These are phyloP conservation scores for Synchytrium microbalum DNA, from an alignment of 371 early-diverging fungal species.

Conservation along the genomic window DNA sequence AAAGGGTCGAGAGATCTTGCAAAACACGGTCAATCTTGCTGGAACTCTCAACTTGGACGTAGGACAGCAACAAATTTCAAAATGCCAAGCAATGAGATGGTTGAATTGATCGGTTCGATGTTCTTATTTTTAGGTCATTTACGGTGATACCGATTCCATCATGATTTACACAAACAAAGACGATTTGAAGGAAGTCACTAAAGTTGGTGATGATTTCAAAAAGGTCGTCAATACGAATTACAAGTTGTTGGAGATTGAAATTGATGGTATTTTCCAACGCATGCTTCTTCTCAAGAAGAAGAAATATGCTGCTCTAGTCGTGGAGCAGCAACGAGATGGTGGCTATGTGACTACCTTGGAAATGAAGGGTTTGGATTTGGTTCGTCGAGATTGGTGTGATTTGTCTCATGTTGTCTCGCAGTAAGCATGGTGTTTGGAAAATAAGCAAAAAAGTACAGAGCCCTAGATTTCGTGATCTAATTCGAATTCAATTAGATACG, in stretches of 20 bases:
- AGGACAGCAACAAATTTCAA: slow-evolving; percentile 7
- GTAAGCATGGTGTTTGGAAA: slow-evolving; percentile 41
- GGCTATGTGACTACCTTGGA: slow-evolving; percentile 60
- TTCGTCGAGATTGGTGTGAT: slow-evolving; percentile 97
- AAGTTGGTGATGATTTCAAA: slow-evolving; percentile 75
- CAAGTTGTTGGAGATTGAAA: slow-evolving; percentile 91
- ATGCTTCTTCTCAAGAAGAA: slow-evolving; percentile 98
- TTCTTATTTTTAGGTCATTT: slow-evolving; percentile 65
- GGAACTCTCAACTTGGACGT: slow-evolving; percentile 66
- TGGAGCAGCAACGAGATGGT: slow-evolving; percentile 52
- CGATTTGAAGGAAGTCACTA: slow-evolving; percentile 65
- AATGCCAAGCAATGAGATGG: neutral
- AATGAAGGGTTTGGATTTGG: slow-evolving; percentile 97
- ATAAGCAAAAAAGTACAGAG: neutral
- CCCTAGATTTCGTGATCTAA: slow-evolving; percentile 20
- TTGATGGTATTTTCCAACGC: slow-evolving; percentile 93
- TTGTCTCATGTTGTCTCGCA: slow-evolving; percentile 82
- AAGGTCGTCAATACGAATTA: slow-evolving; percentile 88
- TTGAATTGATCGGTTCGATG: neutral
- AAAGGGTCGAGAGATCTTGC: slow-evolving; percentile 96
- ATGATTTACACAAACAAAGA: slow-evolving; percentile 96
- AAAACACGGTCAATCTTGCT: slow-evolving; percentile 88
- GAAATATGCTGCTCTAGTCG: slow-evolving; percentile 95
- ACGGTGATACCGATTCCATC: slow-evolving; percentile 99
- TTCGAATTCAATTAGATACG: slow-evolving; percentile 34